Percentiles rank a stretch among this genome's conserved stretches.
These are phyloP conservation scores for Cercospora beticola DNA, from an alignment of 2,329 filamentous ascomycete species.

Conservation along the genomic window DNA sequence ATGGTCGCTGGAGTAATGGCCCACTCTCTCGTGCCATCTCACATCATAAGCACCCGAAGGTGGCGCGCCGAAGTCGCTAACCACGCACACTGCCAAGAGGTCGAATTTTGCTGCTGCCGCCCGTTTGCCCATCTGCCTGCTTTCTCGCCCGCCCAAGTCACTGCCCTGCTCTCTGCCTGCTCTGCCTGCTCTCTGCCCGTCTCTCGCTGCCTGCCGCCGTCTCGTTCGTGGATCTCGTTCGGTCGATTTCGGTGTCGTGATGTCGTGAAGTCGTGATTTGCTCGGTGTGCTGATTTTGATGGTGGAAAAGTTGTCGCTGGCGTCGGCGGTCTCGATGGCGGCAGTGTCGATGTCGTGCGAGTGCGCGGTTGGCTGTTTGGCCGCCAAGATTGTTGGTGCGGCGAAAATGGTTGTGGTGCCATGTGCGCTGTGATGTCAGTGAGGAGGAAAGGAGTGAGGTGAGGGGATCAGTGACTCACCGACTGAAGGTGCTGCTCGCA, in stretches of 20 bases:
- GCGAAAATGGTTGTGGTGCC: background rate
- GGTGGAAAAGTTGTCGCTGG: background rate
- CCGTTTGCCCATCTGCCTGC: background rate
- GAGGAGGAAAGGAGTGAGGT: background rate
- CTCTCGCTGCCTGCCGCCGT: conserved; percentile 1
- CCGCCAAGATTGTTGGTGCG: background rate
- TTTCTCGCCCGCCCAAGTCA: background rate
- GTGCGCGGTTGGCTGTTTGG: background rate
- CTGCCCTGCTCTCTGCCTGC: background rate
- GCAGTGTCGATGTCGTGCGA: background rate
- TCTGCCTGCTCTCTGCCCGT: background rate
- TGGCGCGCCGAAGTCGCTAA: conserved; percentile 7
- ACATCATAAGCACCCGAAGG: conserved; percentile 7
- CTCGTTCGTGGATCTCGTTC: background rate
- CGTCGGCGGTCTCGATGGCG: background rate
- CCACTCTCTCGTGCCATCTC: conserved; percentile 5
- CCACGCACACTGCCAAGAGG: conserved; percentile 3
- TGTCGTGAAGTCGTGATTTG: background rate
- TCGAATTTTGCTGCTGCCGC: background rate
- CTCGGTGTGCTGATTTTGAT: background rate
- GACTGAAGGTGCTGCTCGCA: background rate
- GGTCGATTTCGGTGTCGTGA: background rate
- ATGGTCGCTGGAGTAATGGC: conserved; percentile 5
- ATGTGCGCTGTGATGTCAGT: conserved; percentile 1
- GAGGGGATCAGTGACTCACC: background rate